These are phyloP conservation scores for Gossypium gossypioides DNA, from an alignment of 441 rosid species.

Conservation along the genomic window DNA sequence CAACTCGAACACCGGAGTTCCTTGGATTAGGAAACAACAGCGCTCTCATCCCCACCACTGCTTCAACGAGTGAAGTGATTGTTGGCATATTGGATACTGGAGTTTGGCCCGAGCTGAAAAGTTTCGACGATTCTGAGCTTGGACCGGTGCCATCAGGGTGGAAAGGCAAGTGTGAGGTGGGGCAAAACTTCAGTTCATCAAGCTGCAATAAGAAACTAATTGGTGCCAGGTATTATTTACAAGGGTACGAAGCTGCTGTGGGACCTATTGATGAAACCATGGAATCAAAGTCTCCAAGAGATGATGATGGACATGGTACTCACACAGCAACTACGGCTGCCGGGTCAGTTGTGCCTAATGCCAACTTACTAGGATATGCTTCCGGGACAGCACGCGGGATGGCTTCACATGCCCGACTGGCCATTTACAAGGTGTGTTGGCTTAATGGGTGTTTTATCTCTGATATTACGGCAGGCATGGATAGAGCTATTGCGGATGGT, in stretches of 20 bases:
- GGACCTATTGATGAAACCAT: constrained; percentile 24
- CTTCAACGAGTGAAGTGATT: constrained; percentile 19
- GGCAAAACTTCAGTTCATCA: constrained; percentile 17
- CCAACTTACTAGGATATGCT: constrained; percentile 25
- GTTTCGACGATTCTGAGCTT: constrained; percentile 23
- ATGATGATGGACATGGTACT: constrained; percentile 29
- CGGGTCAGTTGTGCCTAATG: constrained; percentile 21
- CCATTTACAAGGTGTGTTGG: constrained; percentile 28
- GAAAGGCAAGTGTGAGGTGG: constrained; percentile 25
- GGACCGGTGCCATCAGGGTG: constrained; percentile 21
- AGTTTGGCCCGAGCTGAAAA: constrained; percentile 27
- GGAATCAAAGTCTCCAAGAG: constrained; percentile 29
- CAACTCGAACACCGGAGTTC: constrained; percentile 30
- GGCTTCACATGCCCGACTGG: constrained; percentile 28
- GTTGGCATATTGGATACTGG: constrained; percentile 29
- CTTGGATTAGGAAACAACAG: constrained; percentile 22
- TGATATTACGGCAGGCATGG: constrained; percentile 24
- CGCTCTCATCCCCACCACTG: constrained; percentile 15
- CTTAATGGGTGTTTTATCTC: constrained; percentile 24
- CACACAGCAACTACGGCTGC: constrained; percentile 27
- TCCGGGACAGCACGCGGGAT: constrained; percentile 25
- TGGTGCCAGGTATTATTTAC: constrained; percentile 24
- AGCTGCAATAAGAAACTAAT: constrained; percentile 28
- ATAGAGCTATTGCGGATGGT: constrained; percentile 24
- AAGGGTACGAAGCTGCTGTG: constrained; percentile 23